Evolutionary conservation across 2,329 filamentous ascomycete species (phyloP).

Genomic region (Botrytis fragariae): DNA sequence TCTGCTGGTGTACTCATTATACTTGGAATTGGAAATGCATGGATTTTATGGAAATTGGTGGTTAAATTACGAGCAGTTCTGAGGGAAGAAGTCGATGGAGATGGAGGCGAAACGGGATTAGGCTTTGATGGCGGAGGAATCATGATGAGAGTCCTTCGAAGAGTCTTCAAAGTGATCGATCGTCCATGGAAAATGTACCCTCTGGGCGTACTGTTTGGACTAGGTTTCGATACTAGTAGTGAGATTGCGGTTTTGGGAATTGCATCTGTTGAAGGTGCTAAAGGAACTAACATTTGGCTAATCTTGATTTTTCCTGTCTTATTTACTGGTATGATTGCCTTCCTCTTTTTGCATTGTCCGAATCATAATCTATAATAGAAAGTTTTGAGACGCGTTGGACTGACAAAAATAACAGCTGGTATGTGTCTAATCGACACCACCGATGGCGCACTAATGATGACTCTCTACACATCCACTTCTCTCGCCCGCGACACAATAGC

Average conservation of each 20-base stretch:
- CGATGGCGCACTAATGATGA: slow-evolving; percentile 94
- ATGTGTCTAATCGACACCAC: slow-evolving; percentile 95
- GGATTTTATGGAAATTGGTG: slow-evolving; percentile 79
- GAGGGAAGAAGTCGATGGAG: slow-evolving; percentile 34
- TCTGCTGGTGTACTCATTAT: slow-evolving; percentile 80
- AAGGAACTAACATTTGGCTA: slow-evolving; percentile 88
- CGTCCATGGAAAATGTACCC: slow-evolving; percentile 96
- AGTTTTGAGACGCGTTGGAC: not conserved
- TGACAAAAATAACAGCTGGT: slow-evolving; percentile 54
- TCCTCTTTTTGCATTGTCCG: not conserved
- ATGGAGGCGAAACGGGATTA: slow-evolving; percentile 43
- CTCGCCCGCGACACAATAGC: slow-evolving; percentile 81
- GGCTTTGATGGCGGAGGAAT: slow-evolving; percentile 76
- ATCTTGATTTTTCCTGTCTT: slow-evolving; percentile 88
- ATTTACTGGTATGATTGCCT: slow-evolving; percentile 65
- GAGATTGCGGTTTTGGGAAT: slow-evolving; percentile 92
- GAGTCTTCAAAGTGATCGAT: slow-evolving; percentile 71
- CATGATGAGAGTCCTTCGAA: slow-evolving; percentile 67
- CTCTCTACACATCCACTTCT: slow-evolving; percentile 77
- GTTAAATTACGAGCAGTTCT: slow-evolving; percentile 64
- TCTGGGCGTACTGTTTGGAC: slow-evolving; percentile 80
- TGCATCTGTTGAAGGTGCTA: slow-evolving; percentile 78
- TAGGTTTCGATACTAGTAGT: slow-evolving; percentile 93
- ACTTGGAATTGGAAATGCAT: slow-evolving; percentile 78
- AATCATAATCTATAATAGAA: no score